phyloP scores from a whole-genome alignment of 768 basidiomycete genomes.

The Cytidiella melzeri region DNA sequence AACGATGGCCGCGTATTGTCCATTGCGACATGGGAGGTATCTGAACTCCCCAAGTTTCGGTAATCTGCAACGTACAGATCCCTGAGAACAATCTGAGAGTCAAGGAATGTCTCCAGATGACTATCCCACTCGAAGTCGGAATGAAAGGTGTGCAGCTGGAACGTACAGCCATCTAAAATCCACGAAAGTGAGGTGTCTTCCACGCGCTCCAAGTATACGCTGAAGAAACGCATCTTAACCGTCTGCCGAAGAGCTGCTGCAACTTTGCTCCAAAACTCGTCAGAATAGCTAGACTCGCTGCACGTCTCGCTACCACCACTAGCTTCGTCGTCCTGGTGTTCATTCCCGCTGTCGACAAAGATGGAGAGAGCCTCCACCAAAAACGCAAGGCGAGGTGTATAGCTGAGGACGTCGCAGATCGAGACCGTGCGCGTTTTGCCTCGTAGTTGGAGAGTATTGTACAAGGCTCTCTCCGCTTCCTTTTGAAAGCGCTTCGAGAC shows the following conservation, averaged over 20 bases:
- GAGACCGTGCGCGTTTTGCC: slow-evolving; percentile 33
- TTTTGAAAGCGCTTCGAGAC: slow-evolving; percentile 51
- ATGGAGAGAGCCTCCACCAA: slow-evolving; percentile 53
- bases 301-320: slow-evolving; percentile 20
- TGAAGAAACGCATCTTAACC: slow-evolving; percentile 43
- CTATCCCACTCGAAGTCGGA: slow-evolving; percentile 64
- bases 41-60: slow-evolving; percentile 10
- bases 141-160: slow-evolving; percentile 54
- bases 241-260: slow-evolving; percentile 43
- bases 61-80: slow-evolving; percentile 41
- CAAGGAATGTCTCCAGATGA: slow-evolving; percentile 47
- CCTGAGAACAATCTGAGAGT: slow-evolving; percentile 38
- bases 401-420: slow-evolving; percentile 43
- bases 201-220: slow-evolving; percentile 34
- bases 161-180: slow-evolving; percentile 36
- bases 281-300: slow-evolving; percentile 19
- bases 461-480: slow-evolving; percentile 52
- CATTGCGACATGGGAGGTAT: slow-evolving; percentile 18
- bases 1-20: slow-evolving; percentile 26
- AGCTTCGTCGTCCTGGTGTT: slow-evolving; percentile 16
- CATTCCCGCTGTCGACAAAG: slow-evolving; percentile 19
- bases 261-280: slow-evolving; percentile 46
- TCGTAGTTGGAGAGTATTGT: slow-evolving; percentile 49
- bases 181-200: slow-evolving; percentile 28
- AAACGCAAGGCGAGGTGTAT: slow-evolving; percentile 40